phyloP scores from a whole-genome alignment of 225 moss, liverwort and hornwort species.

The Sphagnum contortum region DNA sequence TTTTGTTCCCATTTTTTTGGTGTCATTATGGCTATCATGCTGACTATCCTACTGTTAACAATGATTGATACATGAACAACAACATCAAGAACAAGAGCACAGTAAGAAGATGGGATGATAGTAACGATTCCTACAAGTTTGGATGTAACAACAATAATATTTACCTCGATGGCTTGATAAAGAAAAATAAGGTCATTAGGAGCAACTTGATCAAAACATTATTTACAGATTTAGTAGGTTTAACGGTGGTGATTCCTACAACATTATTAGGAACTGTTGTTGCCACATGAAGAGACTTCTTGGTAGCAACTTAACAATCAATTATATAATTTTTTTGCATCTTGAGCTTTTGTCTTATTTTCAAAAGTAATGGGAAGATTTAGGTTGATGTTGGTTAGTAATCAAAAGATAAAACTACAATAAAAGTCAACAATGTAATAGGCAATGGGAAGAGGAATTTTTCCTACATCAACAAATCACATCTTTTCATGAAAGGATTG shows the following conservation, averaged over 20 bases:
- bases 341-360: no score
- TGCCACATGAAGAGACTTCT: slow-evolving; percentile 32
- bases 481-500: background rate
- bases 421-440: no score
- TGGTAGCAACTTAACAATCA: slow-evolving; percentile 31
- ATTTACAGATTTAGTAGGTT: slow-evolving; percentile 38
- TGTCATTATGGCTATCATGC: slow-evolving; percentile 4
- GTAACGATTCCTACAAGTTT: slow-evolving; percentile 35
- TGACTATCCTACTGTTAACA: slow-evolving; percentile 63
- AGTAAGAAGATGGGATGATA: slow-evolving; percentile 1
- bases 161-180: slow-evolving; percentile 87
- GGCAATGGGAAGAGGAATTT: no score
- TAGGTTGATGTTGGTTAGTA: no score
- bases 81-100: slow-evolving; percentile 60
- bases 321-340: no score
- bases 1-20: background rate
- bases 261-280: slow-evolving; percentile 27
- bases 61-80: slow-evolving; percentile 63
- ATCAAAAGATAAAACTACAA: no score
- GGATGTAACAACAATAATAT: slow-evolving; percentile 29
- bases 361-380: no score
- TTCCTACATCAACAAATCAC: no score
- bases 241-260: slow-evolving; percentile 23
- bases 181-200: slow-evolving; percentile 54
- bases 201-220: slow-evolving; percentile 45